Conservation (phyloP, 1,284 basidiomycete genomes). For the Cryptococcus wingfieldii region DNA sequence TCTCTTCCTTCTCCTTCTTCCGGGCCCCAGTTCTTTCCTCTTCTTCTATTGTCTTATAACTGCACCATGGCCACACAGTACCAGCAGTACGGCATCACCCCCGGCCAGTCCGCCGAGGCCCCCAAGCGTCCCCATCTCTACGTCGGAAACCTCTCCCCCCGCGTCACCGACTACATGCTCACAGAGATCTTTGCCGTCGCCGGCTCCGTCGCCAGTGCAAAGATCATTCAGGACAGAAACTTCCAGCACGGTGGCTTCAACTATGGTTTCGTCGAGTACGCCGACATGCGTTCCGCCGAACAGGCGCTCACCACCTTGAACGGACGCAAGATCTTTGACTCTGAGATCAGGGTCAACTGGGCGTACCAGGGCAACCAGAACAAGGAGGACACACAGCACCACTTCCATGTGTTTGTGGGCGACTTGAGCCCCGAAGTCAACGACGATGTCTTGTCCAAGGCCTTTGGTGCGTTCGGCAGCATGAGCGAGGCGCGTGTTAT, state of each 20-base stretch:
- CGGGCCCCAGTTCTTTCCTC: background rate
- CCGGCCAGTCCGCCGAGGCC: constrained; percentile 25
- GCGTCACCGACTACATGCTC: constrained; percentile 70
- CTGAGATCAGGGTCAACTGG: constrained; percentile 96
- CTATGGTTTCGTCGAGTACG: constrained; percentile 97
- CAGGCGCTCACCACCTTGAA: constrained; percentile 94
- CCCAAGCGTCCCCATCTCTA: constrained; percentile 76
- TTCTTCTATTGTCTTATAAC: background rate
- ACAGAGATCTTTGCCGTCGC: constrained; percentile 94
- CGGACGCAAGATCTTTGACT: constrained; percentile 96
- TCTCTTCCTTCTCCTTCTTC: constrained; percentile 3
- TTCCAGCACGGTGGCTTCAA: constrained; percentile 96
- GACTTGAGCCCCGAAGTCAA: constrained; percentile 97
- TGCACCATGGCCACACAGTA: constrained; percentile 7
- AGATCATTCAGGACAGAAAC: constrained; percentile 98
- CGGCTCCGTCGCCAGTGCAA: constrained; percentile 91
- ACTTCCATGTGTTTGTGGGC: constrained; percentile 97
- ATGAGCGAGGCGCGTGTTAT: constrained; percentile 97
- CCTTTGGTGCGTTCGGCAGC: constrained; percentile 90
- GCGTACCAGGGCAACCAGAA: constrained; percentile 88
- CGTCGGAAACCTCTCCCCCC: constrained; percentile 90
- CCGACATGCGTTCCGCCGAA: constrained; percentile 95
- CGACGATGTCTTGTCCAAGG: constrained; percentile 92
- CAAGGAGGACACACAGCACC: constrained; percentile 82
- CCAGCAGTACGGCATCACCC: constrained; percentile 7